These are phyloP conservation scores for Echeveria elegans DNA, from an alignment of 164 flowering plant species.

Conservation along the genomic window DNA sequence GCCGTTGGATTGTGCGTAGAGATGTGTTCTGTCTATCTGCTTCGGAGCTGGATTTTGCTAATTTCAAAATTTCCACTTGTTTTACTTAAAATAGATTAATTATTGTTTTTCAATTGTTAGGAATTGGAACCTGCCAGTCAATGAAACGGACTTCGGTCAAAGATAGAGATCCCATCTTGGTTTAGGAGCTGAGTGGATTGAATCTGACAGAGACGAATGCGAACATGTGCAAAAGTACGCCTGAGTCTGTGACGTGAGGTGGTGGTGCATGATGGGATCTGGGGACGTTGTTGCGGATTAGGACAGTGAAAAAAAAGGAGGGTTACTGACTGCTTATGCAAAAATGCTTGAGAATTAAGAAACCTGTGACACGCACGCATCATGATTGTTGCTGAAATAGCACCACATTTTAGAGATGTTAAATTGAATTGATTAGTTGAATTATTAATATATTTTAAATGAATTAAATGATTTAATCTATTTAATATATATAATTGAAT, in stretches of 20 bases:
- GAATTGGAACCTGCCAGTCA: not conserved
- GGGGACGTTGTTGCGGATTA: not conserved
- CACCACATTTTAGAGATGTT: no score
- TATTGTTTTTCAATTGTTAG: not conserved
- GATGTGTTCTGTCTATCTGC: not conserved
- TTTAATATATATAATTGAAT: no score
- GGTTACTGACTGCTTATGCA: not conserved
- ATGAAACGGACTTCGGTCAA: not conserved
- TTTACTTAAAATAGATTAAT: not conserved
- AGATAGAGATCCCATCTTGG: no score
- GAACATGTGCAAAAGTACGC: no score
- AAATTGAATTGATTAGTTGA: no score
- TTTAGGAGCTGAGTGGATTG: no score
- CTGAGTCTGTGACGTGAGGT: no score
- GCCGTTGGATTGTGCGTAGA: not conserved
- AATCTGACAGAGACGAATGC: no score
- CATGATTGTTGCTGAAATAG: not conserved
- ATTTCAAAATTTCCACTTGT: not conserved
- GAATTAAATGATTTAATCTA: no score
- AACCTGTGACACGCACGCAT: not conserved
- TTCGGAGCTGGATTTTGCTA: not conserved
- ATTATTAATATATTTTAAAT: no score
- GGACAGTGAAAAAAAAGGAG: not conserved
- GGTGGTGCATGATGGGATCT: not conserved
- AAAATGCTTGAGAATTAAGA: not conserved